Percentiles rank a stretch among this genome's conserved stretches.
phyloP scores from a whole-genome alignment of 805 yeast species.

The Kuraishia molischiana region DNA sequence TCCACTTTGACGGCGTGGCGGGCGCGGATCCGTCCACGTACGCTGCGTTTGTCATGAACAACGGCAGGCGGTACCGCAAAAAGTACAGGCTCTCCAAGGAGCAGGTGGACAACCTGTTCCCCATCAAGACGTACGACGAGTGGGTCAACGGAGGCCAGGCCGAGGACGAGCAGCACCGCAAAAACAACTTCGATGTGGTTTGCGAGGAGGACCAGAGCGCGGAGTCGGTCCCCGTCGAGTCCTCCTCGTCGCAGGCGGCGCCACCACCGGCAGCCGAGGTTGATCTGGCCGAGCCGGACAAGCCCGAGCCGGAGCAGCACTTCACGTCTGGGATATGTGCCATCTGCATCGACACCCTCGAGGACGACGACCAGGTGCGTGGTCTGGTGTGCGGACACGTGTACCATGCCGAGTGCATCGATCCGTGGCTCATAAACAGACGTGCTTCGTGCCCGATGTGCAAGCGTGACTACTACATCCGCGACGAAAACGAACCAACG shows the following conservation, averaged over 20 bases:
- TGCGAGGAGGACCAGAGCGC: conserved; percentile 29
- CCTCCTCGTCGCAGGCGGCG: background rate
- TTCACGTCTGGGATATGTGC: conserved; percentile 68
- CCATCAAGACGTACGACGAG: conserved; percentile 42
- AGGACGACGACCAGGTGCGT: conserved; percentile 54
- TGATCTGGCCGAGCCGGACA: background rate
- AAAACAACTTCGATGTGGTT: conserved; percentile 21
- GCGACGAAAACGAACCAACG: conserved; percentile 13
- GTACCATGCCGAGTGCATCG: conserved; percentile 70
- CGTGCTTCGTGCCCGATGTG: conserved; percentile 82
- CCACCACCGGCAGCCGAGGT: background rate
- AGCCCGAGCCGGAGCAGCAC: conserved; percentile 24
- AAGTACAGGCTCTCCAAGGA: conserved; percentile 43
- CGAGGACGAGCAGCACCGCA: conserved; percentile 32
- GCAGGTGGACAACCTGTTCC: conserved; percentile 55
- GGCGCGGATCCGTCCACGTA: conserved; percentile 1
- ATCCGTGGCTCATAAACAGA: conserved; percentile 70
- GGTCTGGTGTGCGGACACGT: conserved; percentile 78
- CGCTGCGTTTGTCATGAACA: background rate
- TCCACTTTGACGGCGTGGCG: background rate
- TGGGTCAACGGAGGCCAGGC: conserved; percentile 59
- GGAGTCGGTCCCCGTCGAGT: conserved; percentile 3
- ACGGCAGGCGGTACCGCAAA: conserved; percentile 10
- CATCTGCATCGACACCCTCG: conserved; percentile 62
- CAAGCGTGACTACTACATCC: conserved; percentile 53